phyloP scores from a whole-genome alignment of 805 yeast species.

The Wickerhamiella sergipiensis region DNA sequence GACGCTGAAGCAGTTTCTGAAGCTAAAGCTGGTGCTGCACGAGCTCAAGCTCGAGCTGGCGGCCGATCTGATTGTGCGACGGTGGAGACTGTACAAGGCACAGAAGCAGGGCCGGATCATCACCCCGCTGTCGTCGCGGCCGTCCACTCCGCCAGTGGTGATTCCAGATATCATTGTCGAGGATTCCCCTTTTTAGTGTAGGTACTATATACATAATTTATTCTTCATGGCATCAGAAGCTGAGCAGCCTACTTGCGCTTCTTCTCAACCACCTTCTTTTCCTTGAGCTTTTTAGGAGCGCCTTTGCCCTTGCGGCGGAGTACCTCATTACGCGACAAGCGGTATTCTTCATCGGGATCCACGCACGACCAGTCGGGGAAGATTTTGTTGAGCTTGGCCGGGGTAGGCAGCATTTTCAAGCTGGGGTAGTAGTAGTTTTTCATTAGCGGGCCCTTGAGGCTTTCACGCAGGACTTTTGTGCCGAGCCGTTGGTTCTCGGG shows the following conservation, averaged over 20 bases:
- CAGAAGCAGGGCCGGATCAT: not conserved
- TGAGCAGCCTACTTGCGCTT: constrained; percentile 9
- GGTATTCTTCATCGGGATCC: constrained; percentile 17
- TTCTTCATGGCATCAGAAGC: not conserved
- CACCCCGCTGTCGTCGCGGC: not conserved
- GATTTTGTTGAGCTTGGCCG: constrained; percentile 14
- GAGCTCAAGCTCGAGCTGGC: constrained; percentile 17
- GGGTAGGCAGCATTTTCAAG: constrained; percentile 14
- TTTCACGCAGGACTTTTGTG: constrained; percentile 22
- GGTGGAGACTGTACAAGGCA: constrained; percentile 10
- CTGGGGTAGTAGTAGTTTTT: constrained; percentile 23
- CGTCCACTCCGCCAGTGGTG: not conserved
- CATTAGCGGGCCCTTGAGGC: constrained; percentile 22
- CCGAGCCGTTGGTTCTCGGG: constrained; percentile 23
- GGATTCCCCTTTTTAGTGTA: not conserved
- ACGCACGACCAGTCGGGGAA: constrained; percentile 14
- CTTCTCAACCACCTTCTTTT: constrained; percentile 18
- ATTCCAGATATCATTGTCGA: not conserved
- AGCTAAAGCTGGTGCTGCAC: constrained; percentile 20
- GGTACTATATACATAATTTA: not conserved
- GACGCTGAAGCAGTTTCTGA: constrained; percentile 22
- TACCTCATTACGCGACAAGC: constrained; percentile 16
- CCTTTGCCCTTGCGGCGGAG: constrained; percentile 21
- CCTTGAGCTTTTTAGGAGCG: constrained; percentile 21
- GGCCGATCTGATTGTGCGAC: constrained; percentile 11